Conservation (phyloP, 176 grass and related monocot species). For the Phyllostachys edulis region DNA sequence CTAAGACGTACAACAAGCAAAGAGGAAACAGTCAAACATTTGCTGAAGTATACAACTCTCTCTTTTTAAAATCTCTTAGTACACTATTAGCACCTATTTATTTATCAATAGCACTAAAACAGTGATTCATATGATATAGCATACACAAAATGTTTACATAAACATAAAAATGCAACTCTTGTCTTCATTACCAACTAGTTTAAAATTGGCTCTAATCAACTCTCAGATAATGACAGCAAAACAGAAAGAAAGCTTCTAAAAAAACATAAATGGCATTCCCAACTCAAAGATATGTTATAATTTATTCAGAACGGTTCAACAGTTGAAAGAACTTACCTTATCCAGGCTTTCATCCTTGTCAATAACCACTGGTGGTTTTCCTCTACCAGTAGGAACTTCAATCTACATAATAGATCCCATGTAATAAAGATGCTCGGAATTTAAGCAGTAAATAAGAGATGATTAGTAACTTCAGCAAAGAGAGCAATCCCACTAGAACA, state of each 20-base stretch:
- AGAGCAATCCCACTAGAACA: constrained; percentile 50
- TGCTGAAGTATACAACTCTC: not conserved
- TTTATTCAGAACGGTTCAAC: not conserved
- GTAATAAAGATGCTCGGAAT: constrained; percentile 11
- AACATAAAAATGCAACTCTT: not conserved
- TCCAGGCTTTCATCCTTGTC: constrained; percentile 91
- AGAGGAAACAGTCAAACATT: constrained; percentile 11
- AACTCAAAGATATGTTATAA: not conserved
- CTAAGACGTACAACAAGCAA: constrained; percentile 30
- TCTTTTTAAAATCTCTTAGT: no score
- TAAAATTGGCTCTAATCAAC: not conserved
- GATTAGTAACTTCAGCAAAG: constrained; percentile 4
- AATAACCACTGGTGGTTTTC: constrained; percentile 61
- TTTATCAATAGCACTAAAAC: no score
- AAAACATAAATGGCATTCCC: not conserved
- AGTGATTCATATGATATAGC: no score
- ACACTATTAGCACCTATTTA: no score
- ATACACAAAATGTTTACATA: not conserved
- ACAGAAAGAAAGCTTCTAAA: not conserved
- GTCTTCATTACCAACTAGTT: not conserved
- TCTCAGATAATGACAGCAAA: not conserved
- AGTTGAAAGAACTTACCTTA: constrained; percentile 56
- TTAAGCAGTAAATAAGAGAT: not conserved
- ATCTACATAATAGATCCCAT: constrained; percentile 44
- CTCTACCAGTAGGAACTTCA: constrained; percentile 88